These are phyloP conservation scores for Pythium guiyangense DNA, from an alignment of 352 stramenopile species.

Conservation along the genomic window DNA sequence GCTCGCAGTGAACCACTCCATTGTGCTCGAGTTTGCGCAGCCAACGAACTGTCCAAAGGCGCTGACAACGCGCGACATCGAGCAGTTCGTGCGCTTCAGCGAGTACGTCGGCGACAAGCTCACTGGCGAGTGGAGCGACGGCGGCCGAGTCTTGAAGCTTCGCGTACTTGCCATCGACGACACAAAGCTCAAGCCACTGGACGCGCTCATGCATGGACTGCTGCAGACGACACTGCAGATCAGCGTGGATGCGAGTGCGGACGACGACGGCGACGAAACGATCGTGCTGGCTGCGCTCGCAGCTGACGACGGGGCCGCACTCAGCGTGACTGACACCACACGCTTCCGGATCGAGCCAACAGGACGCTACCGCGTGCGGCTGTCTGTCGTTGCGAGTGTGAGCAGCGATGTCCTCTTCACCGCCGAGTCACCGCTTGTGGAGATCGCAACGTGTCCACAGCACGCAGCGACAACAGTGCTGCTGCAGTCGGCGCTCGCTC, in stretches of 20 bases:
- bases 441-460: slow-evolving; percentile 7
- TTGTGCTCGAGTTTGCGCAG: slow-evolving; percentile 51
- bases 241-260: slow-evolving; percentile 4
- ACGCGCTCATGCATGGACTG: slow-evolving; percentile 42
- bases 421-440: slow-evolving; percentile 14
- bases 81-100: slow-evolving; percentile 40
- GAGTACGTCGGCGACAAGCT: slow-evolving; percentile 56
- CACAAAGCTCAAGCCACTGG: slow-evolving; percentile 26
- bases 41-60: slow-evolving; percentile 43
- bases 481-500: slow-evolving; percentile 2
- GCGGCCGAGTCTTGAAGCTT: slow-evolving; percentile 40
- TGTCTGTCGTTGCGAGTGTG: slow-evolving; percentile 4
- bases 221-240: slow-evolving; percentile 20
- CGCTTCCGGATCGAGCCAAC: slow-evolving; percentile 32
- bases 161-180: slow-evolving; percentile 31
- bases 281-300: neutral
- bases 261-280: neutral
- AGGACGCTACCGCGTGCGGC: slow-evolving; percentile 25
- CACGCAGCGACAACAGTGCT: neutral
- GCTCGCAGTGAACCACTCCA: slow-evolving; percentile 32
- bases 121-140: slow-evolving; percentile 24
- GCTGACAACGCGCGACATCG: slow-evolving; percentile 27
- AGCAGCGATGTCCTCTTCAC: neutral
- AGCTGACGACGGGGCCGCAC: neutral
- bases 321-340: slow-evolving; percentile 5